These are phyloP conservation scores for Diaporthe humulicola DNA, from an alignment of 2,329 filamentous ascomycete genomes.

Conservation along the genomic window DNA sequence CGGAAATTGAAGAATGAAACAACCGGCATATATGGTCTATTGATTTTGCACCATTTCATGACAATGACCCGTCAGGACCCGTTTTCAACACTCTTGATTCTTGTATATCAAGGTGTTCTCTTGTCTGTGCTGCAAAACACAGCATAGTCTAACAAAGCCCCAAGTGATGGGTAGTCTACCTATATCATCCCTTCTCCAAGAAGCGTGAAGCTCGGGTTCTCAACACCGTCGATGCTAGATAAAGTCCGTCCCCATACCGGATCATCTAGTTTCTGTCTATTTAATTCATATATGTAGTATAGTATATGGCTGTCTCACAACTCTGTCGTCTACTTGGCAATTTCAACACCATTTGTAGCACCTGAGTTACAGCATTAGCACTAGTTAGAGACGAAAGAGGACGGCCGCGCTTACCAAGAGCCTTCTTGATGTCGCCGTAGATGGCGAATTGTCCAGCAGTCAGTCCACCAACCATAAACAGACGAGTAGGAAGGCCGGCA, in stretches of 20 bases:
- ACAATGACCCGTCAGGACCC: no score
- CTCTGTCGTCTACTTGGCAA: constrained; percentile 59
- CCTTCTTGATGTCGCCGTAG: constrained; percentile 76
- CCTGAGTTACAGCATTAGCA: background rate
- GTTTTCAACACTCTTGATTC: background rate
- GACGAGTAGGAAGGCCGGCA: constrained; percentile 76
- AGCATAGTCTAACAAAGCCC: background rate
- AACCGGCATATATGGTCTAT: background rate
- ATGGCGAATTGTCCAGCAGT: constrained; percentile 80
- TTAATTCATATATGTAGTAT: background rate
- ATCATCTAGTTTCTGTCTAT: background rate
- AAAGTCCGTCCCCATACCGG: background rate
- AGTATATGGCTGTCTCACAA: background rate
- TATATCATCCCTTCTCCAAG: background rate
- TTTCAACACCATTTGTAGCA: constrained; percentile 81
- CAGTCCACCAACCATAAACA: constrained; percentile 77
- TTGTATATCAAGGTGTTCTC: background rate
- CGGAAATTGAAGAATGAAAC: background rate
- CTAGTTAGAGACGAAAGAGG: background rate
- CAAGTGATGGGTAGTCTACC: background rate
- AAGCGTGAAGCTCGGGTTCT: background rate
- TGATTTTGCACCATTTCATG: background rate
- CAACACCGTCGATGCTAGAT: background rate
- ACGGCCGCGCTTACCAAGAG: constrained; percentile 59
- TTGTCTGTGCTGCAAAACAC: background rate